phyloP scores from a whole-genome alignment of 108 stramenopile genomes.

The Skeletonema marinoi region DNA sequence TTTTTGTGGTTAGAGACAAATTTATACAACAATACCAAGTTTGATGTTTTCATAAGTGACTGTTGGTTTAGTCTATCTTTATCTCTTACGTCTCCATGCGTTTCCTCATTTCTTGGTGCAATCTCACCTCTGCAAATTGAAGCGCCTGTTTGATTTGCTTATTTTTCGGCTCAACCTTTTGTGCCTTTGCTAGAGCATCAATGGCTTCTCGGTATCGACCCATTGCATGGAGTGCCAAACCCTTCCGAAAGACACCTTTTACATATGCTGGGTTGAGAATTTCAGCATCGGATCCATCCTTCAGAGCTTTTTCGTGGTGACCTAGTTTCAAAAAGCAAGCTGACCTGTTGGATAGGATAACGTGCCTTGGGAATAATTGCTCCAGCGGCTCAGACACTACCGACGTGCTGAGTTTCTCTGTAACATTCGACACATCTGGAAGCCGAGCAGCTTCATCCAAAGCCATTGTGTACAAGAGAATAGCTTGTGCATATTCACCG shows the following conservation, averaged over 20 bases:
- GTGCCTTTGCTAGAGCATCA: constrained; percentile 70
- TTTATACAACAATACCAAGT: background rate
- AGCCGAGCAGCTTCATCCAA: constrained; percentile 85
- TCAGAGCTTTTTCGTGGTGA: constrained; percentile 88
- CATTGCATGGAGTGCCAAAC: constrained; percentile 90
- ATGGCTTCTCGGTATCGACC: constrained; percentile 81
- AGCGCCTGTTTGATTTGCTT: constrained; percentile 91
- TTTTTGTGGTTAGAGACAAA: background rate
- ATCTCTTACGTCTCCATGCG: constrained; percentile 51
- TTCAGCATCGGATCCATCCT: constrained; percentile 68
- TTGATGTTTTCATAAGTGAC: background rate
- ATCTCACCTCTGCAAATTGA: constrained; percentile 89
- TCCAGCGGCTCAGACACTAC: background rate
- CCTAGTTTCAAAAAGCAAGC: constrained; percentile 92
- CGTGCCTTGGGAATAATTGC: constrained; percentile 73
- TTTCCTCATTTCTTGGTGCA: constrained; percentile 84
- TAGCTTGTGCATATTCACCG: constrained; percentile 91
- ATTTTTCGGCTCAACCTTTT: constrained; percentile 91
- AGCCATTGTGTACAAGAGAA: constrained; percentile 82
- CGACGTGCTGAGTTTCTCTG: constrained; percentile 10
- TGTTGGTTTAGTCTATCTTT: background rate
- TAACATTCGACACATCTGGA: constrained; percentile 54
- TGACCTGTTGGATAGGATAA: constrained; percentile 82
- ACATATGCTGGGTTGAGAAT: constrained; percentile 73
- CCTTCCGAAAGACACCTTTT: constrained; percentile 89